These are phyloP conservation scores for Aphanomyces astaci DNA, from an alignment of 352 stramenopile species.

Conservation along the genomic window DNA sequence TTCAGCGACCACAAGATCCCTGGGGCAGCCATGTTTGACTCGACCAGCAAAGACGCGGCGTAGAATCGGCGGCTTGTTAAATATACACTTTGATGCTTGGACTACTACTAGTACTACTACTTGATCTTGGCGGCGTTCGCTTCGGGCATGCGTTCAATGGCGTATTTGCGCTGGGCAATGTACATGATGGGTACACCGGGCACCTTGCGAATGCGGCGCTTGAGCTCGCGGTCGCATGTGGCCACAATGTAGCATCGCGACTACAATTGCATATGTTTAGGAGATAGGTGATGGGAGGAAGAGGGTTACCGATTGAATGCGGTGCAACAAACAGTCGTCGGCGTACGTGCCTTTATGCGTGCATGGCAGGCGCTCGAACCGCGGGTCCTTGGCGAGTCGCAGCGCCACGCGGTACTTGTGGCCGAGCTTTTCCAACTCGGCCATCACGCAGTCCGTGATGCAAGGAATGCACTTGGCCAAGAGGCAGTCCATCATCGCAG, in stretches of 20 bases:
- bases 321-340: conserved; percentile 97
- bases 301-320: conserved; percentile 71
- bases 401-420: conserved; percentile 95
- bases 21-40: conserved; percentile 29
- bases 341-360: conserved; percentile 98
- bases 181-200: conserved; percentile 99
- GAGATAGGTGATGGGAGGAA: no score
- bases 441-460: conserved; percentile 99
- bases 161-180: conserved; percentile 98
- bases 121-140: conserved; percentile 87
- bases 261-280: no score
- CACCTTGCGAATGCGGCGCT: conserved; percentile 98
- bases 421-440: conserved; percentile 98
- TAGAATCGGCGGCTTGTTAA: neutral
- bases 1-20: conserved; percentile 71
- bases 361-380: conserved; percentile 97
- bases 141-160: conserved; percentile 98
- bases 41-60: no score
- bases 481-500: conserved; percentile 99
- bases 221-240: conserved; percentile 99
- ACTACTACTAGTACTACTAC: conserved; percentile 32
- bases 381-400: conserved; percentile 94
- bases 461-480: conserved; percentile 98
- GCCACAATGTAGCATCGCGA: conserved; percentile 99
- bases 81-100: conserved; percentile 6